Conservation (phyloP, 2,329 filamentous ascomycete species). For the Penicillium sp. region DNA sequence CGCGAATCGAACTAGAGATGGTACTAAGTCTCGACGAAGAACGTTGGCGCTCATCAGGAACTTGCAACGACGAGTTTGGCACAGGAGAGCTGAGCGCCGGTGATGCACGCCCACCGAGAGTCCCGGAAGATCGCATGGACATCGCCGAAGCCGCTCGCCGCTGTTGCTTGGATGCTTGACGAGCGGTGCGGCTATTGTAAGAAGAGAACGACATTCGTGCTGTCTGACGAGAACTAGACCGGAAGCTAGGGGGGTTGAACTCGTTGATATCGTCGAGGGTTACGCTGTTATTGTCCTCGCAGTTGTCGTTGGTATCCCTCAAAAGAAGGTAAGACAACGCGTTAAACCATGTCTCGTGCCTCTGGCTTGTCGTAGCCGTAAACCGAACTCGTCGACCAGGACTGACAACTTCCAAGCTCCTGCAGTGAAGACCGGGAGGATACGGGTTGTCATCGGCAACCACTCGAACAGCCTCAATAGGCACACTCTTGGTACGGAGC, state of each 20-base stretch:
- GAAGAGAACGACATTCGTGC: constrained; percentile 69
- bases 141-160: constrained; percentile 41
- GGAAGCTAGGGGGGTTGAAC: constrained; percentile 74
- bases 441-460: constrained; percentile 93
- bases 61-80: constrained; percentile 36
- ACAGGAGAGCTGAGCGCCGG: constrained; percentile 37
- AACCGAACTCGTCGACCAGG: constrained; percentile 89
- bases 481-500: constrained; percentile 81
- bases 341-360: constrained; percentile 99
- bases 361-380: constrained; percentile 86
- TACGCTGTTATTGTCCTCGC: constrained; percentile 61
- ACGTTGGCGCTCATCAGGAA: constrained; percentile 39
- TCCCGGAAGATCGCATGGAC: constrained; percentile 39
- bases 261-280: constrained; percentile 66
- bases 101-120: constrained; percentile 36
- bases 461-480: constrained; percentile 88
- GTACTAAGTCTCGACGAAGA: constrained; percentile 51
- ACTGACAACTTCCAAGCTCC: constrained; percentile 87
- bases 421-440: constrained; percentile 89
- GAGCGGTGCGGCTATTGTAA: constrained; percentile 71
- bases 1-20: constrained; percentile 49
- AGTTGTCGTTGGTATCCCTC: constrained; percentile 61
- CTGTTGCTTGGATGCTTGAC: constrained; percentile 60
- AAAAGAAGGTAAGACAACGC: constrained; percentile 89
- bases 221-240: constrained; percentile 56